Conservation (phyloP, 108 stramenopile genomes). For the Pseudonitzschia pungens region DNA sequence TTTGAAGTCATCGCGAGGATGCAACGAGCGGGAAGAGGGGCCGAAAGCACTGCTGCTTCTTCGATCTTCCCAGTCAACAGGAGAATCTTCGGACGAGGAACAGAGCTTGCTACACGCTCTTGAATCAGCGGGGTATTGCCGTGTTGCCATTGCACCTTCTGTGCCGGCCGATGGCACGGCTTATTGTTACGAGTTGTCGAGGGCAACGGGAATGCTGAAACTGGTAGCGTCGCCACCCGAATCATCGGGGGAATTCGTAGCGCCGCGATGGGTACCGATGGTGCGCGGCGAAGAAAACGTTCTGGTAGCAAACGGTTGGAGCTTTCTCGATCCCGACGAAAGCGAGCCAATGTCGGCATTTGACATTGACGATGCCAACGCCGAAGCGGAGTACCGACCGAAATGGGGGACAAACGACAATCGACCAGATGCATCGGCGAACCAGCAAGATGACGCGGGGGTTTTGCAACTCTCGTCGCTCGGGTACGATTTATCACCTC, state of each 20-base stretch:
- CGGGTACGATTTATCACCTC: conserved; percentile 18
- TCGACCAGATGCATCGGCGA: not conserved
- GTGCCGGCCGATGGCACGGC: not conserved
- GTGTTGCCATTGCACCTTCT: not conserved
- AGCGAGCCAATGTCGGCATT: conserved; percentile 30
- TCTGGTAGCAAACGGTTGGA: conserved; percentile 37
- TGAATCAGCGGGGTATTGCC: not conserved
- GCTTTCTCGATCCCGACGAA: conserved; percentile 41
- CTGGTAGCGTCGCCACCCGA: not conserved
- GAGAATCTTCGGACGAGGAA: not conserved
- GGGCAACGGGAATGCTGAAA: conserved; percentile 7
- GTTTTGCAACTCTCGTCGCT: conserved; percentile 16
- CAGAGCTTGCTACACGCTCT: conserved; percentile 4
- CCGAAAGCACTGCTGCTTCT: not conserved
- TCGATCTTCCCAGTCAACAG: not conserved
- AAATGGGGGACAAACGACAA: conserved; percentile 25
- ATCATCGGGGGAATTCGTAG: not conserved
- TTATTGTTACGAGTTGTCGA: conserved; percentile 4
- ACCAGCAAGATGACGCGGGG: not conserved
- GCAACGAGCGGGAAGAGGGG: not conserved
- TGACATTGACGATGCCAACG: conserved; percentile 30
- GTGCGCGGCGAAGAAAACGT: conserved; percentile 32
- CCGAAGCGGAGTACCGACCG: conserved; percentile 32
- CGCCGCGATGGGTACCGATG: conserved; percentile 26
- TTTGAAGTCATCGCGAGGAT: no score